A percentile compares a stretch with the other conserved stretches of the same genome.
Conservation (phyloP, 768 basidiomycete species). For the Termitomyces sp. region DNA sequence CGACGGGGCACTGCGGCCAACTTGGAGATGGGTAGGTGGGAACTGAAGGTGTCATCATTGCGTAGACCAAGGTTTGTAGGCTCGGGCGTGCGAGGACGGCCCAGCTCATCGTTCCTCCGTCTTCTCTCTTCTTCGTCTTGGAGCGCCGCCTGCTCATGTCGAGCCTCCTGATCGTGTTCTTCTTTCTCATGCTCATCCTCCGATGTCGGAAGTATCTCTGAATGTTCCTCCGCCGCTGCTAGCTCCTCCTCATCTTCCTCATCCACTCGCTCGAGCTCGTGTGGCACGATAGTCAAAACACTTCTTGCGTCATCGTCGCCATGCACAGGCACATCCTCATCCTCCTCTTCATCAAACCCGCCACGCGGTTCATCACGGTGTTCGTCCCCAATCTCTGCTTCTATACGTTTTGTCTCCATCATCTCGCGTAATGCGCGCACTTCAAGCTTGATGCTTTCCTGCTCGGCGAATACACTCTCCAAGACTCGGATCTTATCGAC, state of each 20-base stretch:
- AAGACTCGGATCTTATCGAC: slow-evolving; percentile 79
- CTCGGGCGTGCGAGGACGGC: slow-evolving; percentile 77
- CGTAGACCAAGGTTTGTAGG: slow-evolving; percentile 44
- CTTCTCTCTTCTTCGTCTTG: slow-evolving; percentile 44
- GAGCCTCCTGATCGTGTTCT: slow-evolving; percentile 20
- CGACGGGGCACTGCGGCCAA: slow-evolving; percentile 12
- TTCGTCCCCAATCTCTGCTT: slow-evolving; percentile 22
- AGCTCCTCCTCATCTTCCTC: slow-evolving; percentile 68
- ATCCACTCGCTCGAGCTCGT: slow-evolving; percentile 65
- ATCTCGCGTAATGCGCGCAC: slow-evolving; percentile 66
- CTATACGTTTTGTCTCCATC: slow-evolving; percentile 60
- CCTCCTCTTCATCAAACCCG: slow-evolving; percentile 29
- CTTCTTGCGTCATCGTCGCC: slow-evolving; percentile 71
- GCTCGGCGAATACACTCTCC: slow-evolving; percentile 77
- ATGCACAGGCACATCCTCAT: slow-evolving; percentile 26
- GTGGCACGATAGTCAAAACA: slow-evolving; percentile 63
- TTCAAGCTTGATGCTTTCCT: slow-evolving; percentile 79
- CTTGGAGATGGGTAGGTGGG: slow-evolving; percentile 5
- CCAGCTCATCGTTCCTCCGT: slow-evolving; percentile 51
- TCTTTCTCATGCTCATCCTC: slow-evolving; percentile 17
- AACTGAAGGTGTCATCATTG: slow-evolving; percentile 17
- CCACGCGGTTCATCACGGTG: slow-evolving; percentile 19
- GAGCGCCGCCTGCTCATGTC: slow-evolving; percentile 41
- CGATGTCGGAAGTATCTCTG: neutral
- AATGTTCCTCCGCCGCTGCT: slow-evolving; percentile 18